Conservation (phyloP, 208 protist species). For the Wallacemonas sp. region DNA sequence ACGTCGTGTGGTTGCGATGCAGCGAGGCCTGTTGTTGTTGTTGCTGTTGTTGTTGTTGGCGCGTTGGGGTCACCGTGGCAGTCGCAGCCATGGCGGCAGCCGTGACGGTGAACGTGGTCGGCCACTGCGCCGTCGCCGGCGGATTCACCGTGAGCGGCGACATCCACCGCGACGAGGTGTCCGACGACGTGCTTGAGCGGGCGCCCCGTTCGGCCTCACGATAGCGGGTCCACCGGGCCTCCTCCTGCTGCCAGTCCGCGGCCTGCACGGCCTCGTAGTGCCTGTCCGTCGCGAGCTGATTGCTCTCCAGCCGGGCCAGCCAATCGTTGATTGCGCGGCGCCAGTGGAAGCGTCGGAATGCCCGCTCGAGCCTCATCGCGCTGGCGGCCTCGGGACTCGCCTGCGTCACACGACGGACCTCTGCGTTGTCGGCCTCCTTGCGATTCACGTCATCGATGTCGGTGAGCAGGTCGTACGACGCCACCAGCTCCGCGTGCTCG, state of each 20-base stretch:
- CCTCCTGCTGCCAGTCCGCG: constrained; percentile 29
- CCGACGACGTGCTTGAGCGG: not conserved
- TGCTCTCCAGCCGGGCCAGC: constrained; percentile 24
- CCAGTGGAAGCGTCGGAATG: constrained; percentile 46
- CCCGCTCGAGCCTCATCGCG: constrained; percentile 23
- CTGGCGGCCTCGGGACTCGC: constrained; percentile 13
- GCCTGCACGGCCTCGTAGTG: constrained; percentile 10
- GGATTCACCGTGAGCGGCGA: constrained; percentile 16
- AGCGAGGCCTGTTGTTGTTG: not conserved
- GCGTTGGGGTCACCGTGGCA: not conserved
- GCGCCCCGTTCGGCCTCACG: constrained; percentile 31
- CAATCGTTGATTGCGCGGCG: constrained; percentile 29
- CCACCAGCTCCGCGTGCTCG: constrained; percentile 25
- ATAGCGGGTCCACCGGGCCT: constrained; percentile 37
- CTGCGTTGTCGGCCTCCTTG: not conserved
- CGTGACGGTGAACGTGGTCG: not conserved
- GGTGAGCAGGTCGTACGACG: constrained; percentile 18
- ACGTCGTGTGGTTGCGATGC: not conserved
- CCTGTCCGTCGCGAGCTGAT: constrained; percentile 17
- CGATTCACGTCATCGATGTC: constrained; percentile 32
- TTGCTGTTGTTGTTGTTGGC: not conserved
- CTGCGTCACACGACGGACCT: not conserved
- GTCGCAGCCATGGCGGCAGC: not conserved
- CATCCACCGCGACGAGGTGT: constrained; percentile 17
- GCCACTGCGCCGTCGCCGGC: not conserved